A percentile compares a stretch with the other conserved stretches of the same genome.
Conservation (phyloP, 1,284 basidiomycete species). For the Stereum hirsutum region DNA sequence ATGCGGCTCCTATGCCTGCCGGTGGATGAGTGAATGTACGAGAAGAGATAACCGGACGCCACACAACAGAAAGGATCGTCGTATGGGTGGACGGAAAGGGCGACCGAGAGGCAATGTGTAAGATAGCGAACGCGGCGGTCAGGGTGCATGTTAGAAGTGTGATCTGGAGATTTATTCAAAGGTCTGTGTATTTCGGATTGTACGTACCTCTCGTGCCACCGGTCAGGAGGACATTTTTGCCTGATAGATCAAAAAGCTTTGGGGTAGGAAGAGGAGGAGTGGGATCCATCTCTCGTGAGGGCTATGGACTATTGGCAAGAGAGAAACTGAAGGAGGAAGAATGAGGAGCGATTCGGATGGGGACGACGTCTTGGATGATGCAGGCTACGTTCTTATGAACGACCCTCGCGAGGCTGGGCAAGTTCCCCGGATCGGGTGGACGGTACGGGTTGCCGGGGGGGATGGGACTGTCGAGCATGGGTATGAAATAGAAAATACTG, state of each 20-base stretch:
- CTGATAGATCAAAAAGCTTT: slow-evolving; percentile 50
- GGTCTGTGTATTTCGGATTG: slow-evolving; percentile 2
- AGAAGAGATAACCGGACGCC: slow-evolving; percentile 3
- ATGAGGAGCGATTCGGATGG: background rate
- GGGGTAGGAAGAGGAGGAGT: slow-evolving; percentile 35
- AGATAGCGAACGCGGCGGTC: background rate
- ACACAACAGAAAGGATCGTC: background rate
- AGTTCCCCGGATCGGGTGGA: slow-evolving; percentile 20
- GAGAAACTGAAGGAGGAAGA: background rate
- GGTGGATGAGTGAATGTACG: slow-evolving; percentile 9
- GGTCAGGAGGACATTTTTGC: slow-evolving; percentile 60
- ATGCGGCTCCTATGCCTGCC: slow-evolving; percentile 65
- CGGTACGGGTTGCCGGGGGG: slow-evolving; percentile 11
- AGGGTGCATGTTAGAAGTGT: slow-evolving; percentile 1
- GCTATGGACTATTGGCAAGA: no score
- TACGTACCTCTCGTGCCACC: slow-evolving; percentile 54
- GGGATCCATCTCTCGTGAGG: slow-evolving; percentile 26
- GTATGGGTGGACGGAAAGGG: no score
- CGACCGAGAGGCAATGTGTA: background rate
- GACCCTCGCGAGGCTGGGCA: slow-evolving; percentile 12
- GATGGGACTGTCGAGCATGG: background rate
- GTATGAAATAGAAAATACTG: background rate
- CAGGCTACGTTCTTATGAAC: slow-evolving; percentile 1
- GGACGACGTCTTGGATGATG: slow-evolving; percentile 1
- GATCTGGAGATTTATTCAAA: slow-evolving; percentile 14